Percentiles rank a stretch among this genome's conserved stretches.
Evolutionary conservation across 345 rosid genomes (phyloP).

Genomic region (Gossypium ekmanianum): DNA sequence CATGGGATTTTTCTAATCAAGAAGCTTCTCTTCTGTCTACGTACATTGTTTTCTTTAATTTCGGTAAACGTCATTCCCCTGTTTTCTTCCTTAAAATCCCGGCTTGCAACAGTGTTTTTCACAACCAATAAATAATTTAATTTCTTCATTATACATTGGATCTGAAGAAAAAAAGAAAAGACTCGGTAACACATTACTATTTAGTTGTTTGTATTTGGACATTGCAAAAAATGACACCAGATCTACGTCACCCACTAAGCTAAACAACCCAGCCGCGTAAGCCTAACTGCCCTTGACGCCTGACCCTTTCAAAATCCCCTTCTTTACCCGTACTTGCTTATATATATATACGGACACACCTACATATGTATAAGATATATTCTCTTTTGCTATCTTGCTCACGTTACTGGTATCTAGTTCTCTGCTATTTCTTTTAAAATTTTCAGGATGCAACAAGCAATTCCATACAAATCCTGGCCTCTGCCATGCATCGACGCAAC

Average conservation of each 20-base stretch:
- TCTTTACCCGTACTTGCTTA: background rate
- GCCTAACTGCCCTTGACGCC: slow-evolving; percentile 42
- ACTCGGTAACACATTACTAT: background rate
- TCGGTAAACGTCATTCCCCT: slow-evolving; percentile 9
- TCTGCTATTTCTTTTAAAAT: background rate
- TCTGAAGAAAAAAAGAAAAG: background rate
- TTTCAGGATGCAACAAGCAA: slow-evolving; percentile 38
- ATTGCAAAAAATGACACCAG: background rate
- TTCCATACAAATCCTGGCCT: slow-evolving; percentile 39
- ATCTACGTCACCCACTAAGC: slow-evolving; percentile 20
- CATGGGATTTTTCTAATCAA: background rate
- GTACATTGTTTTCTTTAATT: background rate
- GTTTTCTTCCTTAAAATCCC: background rate
- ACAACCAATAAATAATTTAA: background rate
- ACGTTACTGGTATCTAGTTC: background rate
- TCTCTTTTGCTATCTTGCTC: background rate
- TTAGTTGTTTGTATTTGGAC: background rate
- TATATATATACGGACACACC: background rate
- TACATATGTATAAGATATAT: background rate
- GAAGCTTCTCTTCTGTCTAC: background rate
- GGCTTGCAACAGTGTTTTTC: background rate
- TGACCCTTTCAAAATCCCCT: slow-evolving; percentile 26
- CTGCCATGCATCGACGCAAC: slow-evolving; percentile 4
- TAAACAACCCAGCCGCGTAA: slow-evolving; percentile 10
- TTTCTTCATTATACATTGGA: background rate